These are phyloP conservation scores for Begonia peltatifolia DNA, from an alignment of 306 rosid species.

Conservation along the genomic window DNA sequence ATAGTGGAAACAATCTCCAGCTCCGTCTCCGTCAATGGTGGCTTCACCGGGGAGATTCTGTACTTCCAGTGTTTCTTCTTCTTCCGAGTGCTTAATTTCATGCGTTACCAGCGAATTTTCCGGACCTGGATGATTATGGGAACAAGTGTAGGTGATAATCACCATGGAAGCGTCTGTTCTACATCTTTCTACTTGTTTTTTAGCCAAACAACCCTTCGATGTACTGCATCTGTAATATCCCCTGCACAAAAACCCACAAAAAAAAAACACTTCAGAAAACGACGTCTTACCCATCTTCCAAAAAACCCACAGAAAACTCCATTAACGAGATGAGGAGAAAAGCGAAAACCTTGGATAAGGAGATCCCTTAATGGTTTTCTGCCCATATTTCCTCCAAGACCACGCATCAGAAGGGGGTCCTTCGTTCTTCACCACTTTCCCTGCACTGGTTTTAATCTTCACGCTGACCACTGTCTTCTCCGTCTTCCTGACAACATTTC, in stretches of 20 bases:
- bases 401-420: conserved; percentile 79
- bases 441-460: conserved; percentile 52
- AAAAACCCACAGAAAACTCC: no score
- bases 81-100: conserved; percentile 11
- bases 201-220: conserved; percentile 86
- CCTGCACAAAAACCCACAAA: conserved; percentile 17
- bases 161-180: conserved; percentile 74
- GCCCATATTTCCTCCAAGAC: conserved; percentile 99
- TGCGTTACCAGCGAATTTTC: not conserved
- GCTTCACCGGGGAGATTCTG: conserved; percentile 8
- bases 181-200: conserved; percentile 89
- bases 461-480: conserved; percentile 66
- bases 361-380: conserved; percentile 88
- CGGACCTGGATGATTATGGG: conserved; percentile 77
- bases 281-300: no score
- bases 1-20: conserved; percentile 12
- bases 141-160: conserved; percentile 59
- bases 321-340: not conserved
- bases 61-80: conserved; percentile 1
- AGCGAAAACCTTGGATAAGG: conserved; percentile 74
- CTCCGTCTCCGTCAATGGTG: conserved; percentile 6
- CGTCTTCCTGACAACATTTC: conserved; percentile 40
- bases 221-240: conserved; percentile 87
- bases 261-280: not conserved
- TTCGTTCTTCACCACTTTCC: conserved; percentile 65